Base-by-base conservation (phyloP, 805 yeast genomes). In the Ascoidea asiatica region DNA sequence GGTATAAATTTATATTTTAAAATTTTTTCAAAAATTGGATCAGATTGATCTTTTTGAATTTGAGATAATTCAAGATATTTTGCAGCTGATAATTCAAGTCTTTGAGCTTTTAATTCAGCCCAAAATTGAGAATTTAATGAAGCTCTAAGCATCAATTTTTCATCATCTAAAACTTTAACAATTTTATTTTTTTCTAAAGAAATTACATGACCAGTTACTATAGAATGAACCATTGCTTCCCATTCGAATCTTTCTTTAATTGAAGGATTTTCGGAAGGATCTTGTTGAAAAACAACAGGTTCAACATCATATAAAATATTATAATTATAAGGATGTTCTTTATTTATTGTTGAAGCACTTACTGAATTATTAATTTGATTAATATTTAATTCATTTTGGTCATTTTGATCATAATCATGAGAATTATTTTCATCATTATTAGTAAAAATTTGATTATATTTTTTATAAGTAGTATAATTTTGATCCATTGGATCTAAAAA, bases 151-250 rank as follows among this genome's bases (percentile, higher is more conserved):
- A 75, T 53, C 50, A 73, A 65, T 44, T 70, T 59, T 50, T 77
- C 81, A 45, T 59, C 56, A 46, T 62, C 67, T 47, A 54, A 58
- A 46, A 69, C 78, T 43, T 71, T 73, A 15, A 75, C 77, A 45
- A 84, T 69, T 60, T 80, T 80, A 4, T 85, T 80, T 62, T 90
- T 92, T 56, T 92, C 98, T 11, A 90, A 81, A 35, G 81, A 75
- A 19, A 92, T 88, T 44, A 92, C 95, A 60, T 92, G 97, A 52
- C 98, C 97, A 2, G 94, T 90, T 35, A 92, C 72, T 3, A 92
- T 97, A 2, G 88, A 73, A 8, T 84, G 73, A 42, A 92, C 69
- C 95, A 92, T 87, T 0, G 90, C 75, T 61, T 92, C 97, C 98
- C 98, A 92, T 62, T 88, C 95, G 11, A 89, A 66, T 42, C 97